Percentiles rank a stretch among this genome's conserved stretches.
Evolutionary conservation across 257 asterid species (phyloP).

Genomic region (Paulownia fortunei): DNA sequence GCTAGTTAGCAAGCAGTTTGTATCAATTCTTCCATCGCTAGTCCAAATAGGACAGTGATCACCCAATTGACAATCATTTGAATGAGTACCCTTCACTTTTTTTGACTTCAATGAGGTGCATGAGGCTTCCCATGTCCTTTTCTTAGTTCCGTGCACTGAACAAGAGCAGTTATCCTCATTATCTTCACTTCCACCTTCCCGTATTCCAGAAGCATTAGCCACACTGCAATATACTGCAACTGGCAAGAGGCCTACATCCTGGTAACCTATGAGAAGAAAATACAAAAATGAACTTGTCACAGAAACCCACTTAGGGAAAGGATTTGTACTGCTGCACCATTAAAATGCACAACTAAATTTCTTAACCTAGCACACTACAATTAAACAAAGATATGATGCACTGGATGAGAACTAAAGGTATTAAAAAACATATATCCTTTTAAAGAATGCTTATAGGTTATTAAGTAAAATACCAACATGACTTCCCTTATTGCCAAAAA

Average conservation of each 20-base stretch:
- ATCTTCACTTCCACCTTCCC: constrained; percentile 40
- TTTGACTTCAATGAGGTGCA: constrained; percentile 81
- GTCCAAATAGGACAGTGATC: constrained; percentile 48
- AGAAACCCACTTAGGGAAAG: not conserved
- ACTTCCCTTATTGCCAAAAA: too few relatives aligned
- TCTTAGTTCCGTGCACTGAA: constrained; percentile 57
- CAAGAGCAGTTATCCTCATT: constrained; percentile 46
- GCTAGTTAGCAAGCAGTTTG: constrained; percentile 30
- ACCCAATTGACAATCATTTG: constrained; percentile 48
- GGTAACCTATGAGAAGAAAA: constrained; percentile 37
- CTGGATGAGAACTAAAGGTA: too few relatives aligned
- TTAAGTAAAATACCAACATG: too few relatives aligned
- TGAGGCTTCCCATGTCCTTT: constrained; percentile 85
- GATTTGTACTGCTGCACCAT: too few relatives aligned
- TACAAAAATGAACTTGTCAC: not conserved
- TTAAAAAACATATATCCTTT: too few relatives aligned
- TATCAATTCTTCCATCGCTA: constrained; percentile 37
- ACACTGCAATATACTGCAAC: constrained; percentile 18
- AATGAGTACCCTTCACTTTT: constrained; percentile 78
- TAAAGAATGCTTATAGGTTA: too few relatives aligned
- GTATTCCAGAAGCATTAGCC: constrained; percentile 37
- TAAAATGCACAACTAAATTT: too few relatives aligned
- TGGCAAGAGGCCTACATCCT: constrained; percentile 37
- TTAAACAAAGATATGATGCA: too few relatives aligned
- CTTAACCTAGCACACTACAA: too few relatives aligned